These are phyloP conservation scores for Saturnispora dispora DNA, from an alignment of 805 yeast species.

Conservation along the genomic window DNA sequence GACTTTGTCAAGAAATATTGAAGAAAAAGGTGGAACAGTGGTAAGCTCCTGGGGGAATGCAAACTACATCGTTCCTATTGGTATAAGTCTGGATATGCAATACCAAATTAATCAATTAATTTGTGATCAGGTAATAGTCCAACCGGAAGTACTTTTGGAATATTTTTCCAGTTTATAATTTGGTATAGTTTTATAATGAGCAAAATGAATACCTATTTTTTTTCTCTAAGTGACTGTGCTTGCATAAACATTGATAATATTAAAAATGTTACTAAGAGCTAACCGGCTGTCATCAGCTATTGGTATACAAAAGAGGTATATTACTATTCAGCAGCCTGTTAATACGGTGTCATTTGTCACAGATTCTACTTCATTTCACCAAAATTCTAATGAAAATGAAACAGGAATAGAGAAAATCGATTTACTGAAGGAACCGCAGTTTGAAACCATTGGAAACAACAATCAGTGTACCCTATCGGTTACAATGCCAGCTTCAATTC, in stretches of 20 bases:
- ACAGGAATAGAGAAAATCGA: neutral
- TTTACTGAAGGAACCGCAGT: slow-evolving; percentile 19
- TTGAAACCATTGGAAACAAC: slow-evolving; percentile 36
- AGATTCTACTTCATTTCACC: neutral
- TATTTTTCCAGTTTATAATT: neutral
- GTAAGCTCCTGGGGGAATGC: neutral
- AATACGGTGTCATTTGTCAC: slow-evolving; percentile 8
- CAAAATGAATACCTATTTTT: neutral
- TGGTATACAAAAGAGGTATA: slow-evolving; percentile 8
- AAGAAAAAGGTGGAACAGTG: neutral
- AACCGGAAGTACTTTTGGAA: neutral
- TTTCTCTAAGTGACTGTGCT: neutral
- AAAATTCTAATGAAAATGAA: neutral
- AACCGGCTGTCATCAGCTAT: neutral
- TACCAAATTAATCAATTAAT: neutral
- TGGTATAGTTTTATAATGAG: neutral
- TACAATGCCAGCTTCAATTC: slow-evolving; percentile 51
- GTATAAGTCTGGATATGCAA: neutral
- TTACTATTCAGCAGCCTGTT: slow-evolving; percentile 16
- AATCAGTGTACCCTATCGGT: slow-evolving; percentile 42
- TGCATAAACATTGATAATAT: neutral
- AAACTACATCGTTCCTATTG: slow-evolving; percentile 2
- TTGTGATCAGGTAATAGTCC: neutral
- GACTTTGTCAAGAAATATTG: neutral
- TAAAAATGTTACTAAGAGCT: neutral